Conservation (phyloP, 805 yeast genomes). For the Metschnikowia proteae region DNA sequence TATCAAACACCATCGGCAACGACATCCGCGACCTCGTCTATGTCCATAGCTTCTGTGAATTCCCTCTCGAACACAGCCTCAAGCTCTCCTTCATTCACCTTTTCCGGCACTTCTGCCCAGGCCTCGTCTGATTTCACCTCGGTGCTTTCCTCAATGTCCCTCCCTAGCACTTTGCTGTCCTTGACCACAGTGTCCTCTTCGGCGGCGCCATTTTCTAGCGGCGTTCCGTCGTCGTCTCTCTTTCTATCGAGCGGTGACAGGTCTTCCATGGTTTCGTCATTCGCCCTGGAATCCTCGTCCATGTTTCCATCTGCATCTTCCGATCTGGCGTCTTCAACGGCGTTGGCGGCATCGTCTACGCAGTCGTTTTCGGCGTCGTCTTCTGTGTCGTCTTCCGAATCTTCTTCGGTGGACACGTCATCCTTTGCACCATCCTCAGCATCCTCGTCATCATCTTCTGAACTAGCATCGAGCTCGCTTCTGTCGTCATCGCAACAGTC, state of each 20-base stretch:
- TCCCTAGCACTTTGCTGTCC: not conserved
- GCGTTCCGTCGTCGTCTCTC: not conserved
- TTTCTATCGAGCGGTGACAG: not conserved
- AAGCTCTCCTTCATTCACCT: not conserved
- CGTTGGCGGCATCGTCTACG: constrained; percentile 19
- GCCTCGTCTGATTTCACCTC: not conserved
- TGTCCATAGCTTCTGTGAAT: not conserved
- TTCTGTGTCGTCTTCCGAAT: not conserved
- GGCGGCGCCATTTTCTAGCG: not conserved
- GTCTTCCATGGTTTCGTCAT: not conserved
- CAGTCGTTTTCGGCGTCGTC: not conserved
- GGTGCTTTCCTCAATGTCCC: not conserved
- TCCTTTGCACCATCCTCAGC: not conserved
- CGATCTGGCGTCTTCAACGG: constrained; percentile 15
- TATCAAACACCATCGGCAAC: not conserved
- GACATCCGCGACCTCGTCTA: not conserved
- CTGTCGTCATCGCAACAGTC: constrained; percentile 15
- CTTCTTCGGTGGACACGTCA: not conserved
- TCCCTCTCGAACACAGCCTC: not conserved
- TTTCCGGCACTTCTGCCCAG: not conserved
- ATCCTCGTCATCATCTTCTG: constrained; percentile 10
- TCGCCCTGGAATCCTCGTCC: not conserved
- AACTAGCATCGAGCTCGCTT: constrained; percentile 12
- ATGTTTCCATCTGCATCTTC: not conserved
- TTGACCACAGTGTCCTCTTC: not conserved